A percentile compares a stretch with the other conserved stretches of the same genome.
These are phyloP conservation scores for Cladobotryum mycophilum DNA, from an alignment of 2,329 filamentous ascomycete species.

Conservation along the genomic window DNA sequence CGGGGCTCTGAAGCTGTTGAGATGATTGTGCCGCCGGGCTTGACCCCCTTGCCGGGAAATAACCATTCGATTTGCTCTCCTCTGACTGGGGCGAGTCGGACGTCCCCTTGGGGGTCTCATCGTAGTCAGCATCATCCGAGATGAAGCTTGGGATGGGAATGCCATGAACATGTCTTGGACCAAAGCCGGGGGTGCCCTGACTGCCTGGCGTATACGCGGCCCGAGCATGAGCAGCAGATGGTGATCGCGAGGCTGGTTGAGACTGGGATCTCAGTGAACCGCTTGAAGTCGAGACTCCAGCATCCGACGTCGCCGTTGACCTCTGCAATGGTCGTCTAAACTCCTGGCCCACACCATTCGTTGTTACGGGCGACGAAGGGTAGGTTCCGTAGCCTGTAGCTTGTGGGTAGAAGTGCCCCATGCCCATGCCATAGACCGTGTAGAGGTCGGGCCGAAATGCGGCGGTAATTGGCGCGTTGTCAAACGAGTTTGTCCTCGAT, in stretches of 20 bases:
- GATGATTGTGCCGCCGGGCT: constrained; percentile 21
- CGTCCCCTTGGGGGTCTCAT: constrained; percentile 36
- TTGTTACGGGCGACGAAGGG: constrained; percentile 49
- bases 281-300: constrained; percentile 40
- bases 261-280: constrained; percentile 59
- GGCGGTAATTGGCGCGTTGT: constrained; percentile 54
- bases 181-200: constrained; percentile 29
- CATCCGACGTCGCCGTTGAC: constrained; percentile 44
- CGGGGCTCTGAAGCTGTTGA: constrained; percentile 17
- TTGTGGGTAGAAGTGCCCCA: constrained; percentile 44
- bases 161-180: constrained; percentile 40
- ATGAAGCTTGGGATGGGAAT: constrained; percentile 50
- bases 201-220: constrained; percentile 21
- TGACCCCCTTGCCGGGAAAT: constrained; percentile 20
- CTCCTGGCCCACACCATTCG: constrained; percentile 39
- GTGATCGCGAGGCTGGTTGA: constrained; percentile 53
- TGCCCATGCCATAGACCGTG: constrained; percentile 39
- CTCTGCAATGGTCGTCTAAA: constrained; percentile 53
- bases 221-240: constrained; percentile 23
- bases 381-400: constrained; percentile 44
- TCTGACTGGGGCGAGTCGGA: constrained; percentile 44
- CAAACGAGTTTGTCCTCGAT: constrained; percentile 57
- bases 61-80: constrained; percentile 30
- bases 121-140: constrained; percentile 46
- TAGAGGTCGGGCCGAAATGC: constrained; percentile 53